Evolutionary conservation across 306 rosid species (phyloP).

Genomic region (Sindora glabra): DNA sequence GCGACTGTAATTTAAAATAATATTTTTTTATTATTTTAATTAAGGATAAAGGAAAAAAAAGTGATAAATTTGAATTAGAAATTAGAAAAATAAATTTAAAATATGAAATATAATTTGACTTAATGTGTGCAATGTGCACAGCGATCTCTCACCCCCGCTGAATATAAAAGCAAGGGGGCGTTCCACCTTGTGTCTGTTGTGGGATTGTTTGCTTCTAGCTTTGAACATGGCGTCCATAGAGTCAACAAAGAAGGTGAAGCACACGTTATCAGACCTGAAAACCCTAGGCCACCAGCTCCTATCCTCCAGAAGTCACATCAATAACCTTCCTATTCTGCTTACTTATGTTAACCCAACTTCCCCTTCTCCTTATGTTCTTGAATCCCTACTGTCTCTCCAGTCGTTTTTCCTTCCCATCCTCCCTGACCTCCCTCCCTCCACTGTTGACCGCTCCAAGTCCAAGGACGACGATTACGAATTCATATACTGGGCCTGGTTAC

Average conservation of each 20-base stretch:
- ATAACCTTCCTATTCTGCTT: constrained; percentile 82
- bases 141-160: no score
- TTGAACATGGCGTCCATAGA: no score
- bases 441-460: constrained; percentile 21
- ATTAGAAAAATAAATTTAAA: no score
- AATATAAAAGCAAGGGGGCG: no score
- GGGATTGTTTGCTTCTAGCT: no score
- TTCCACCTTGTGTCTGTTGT: no score
- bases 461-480: constrained; percentile 41
- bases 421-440: constrained; percentile 53
- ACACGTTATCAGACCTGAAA: constrained; percentile 49
- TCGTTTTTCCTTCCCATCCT: constrained; percentile 67
- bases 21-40: no score
- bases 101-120: no score
- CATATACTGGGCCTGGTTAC: constrained; percentile 72
- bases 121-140: no score
- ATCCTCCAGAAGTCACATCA: constrained; percentile 60
- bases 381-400: constrained; percentile 76
- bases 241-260: constrained; percentile 19
- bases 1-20: no score
- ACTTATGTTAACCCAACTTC: constrained; percentile 56
- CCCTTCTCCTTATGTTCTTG: constrained; percentile 60
- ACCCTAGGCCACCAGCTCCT: constrained; percentile 73
- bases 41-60: no score
- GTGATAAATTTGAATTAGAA: no score